Evolutionary conservation across 2,329 filamentous ascomycete species (phyloP).

Genomic region (Chaetomiaceae sp.): DNA sequence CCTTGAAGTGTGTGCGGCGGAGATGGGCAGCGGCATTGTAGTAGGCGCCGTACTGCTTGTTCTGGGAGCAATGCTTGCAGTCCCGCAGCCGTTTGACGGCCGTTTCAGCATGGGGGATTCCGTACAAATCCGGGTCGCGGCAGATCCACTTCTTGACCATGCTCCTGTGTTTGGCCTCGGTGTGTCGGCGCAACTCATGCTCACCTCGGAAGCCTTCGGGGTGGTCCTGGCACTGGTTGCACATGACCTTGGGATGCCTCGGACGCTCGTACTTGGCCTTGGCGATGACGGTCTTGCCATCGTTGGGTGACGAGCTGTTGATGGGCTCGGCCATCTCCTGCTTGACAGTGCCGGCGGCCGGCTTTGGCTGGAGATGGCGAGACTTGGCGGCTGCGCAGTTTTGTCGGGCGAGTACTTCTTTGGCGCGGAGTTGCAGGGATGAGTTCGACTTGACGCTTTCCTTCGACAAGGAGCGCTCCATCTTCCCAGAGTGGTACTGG

Average conservation of each 20-base stretch:
- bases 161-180: constrained; percentile 58
- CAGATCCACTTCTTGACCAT: constrained; percentile 55
- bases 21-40: constrained; percentile 94
- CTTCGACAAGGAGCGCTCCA: constrained; percentile 45
- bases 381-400: constrained; percentile 37
- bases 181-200: constrained; percentile 71
- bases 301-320: constrained; percentile 34
- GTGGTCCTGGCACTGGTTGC: constrained; percentile 63
- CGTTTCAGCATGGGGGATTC: constrained; percentile 39
- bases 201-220: constrained; percentile 79
- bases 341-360: constrained; percentile 30
- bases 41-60: constrained; percentile 82
- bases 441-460: constrained; percentile 41
- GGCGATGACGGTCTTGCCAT: constrained; percentile 39
- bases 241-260: constrained; percentile 66
- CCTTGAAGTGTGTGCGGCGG: constrained; percentile 81
- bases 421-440: constrained; percentile 43
- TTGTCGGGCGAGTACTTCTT: constrained; percentile 44
- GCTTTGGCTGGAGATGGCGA: constrained; percentile 42
- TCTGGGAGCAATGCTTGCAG: constrained; percentile 75
- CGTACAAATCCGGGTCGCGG: constrained; percentile 44
- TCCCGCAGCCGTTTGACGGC: constrained; percentile 63
- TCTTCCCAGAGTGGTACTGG: constrained; percentile 23
- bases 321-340: constrained; percentile 13
- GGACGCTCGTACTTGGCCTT: constrained; percentile 54